Evolutionary conservation across 192 early-diverging fungal species (phyloP), one percentile per base, ranked within the genome.

Genomic region (Dimargaris verticillata): DNA sequence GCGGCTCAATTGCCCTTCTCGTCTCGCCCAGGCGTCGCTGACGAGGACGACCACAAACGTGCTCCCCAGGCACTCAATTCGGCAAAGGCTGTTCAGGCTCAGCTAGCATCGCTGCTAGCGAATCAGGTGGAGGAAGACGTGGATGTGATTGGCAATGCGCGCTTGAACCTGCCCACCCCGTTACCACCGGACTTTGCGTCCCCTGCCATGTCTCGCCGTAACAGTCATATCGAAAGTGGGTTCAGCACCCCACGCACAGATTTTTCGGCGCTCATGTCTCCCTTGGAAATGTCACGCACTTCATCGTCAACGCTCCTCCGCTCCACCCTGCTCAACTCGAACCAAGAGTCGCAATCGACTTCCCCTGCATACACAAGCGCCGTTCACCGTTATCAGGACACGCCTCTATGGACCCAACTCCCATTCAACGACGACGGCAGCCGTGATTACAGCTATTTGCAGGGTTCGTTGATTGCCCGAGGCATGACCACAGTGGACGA

Each of bases 1-100:
- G 66, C 48, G 7, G 54, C 64, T 17, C 58, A 63, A 1, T 38
- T 48, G 14, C 17, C 44, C 28, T 53, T 42, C 17, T 50, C 63
- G 28, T 62, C 55, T 61, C 59, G 54, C 3, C 17, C 43, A 28
- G n/a, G 33, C 54, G 29, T 43, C 41, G 14, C 51, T 48, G 15
- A 47, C 12, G 17, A 20, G 17, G 20, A 11, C 46, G 14, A n/a
- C 46, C 46, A n/a, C 20, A 20, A 47, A 15, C 46, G 46, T 12
- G 46, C 4, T 20, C 46, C 46, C 46, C 20, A 47, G 3, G 3
- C 17, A 47, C 20, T 20, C 2, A 1, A 2, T 47, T 20, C 17
- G 14, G 46, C 17, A 15, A n/a, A 59, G 57, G 57, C 33, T 22
- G 25, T 59, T 4, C 57, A 59, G 57, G 57, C 57, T 12, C 57